Base-by-base conservation (phyloP, 139 green algal species). In the Nannochloris sp. region DNA sequence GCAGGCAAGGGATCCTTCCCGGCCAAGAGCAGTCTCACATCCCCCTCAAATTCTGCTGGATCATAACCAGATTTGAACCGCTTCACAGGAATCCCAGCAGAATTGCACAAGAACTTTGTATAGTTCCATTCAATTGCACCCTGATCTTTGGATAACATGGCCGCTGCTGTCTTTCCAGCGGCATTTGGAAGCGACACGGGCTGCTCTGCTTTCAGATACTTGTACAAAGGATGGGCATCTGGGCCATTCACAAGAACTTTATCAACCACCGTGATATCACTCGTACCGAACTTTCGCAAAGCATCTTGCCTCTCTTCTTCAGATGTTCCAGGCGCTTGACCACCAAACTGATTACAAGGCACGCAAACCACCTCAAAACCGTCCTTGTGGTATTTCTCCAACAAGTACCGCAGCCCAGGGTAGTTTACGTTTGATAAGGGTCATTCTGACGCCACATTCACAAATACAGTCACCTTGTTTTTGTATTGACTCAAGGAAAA, bases 301-400 rank as follows among this genome's bases (percentile, higher is more conserved):
- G 89, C 89, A 43, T 50, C 89, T 46, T 85, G 74, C 2, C 89
- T 76, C 70, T 96, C 89, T 63, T 92, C 86, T 62, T 95, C 64
- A 12, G 44, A 75, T 15, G 71, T 88, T 23, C 81, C 77, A 19
- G 88, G 89, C 2, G 86, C 88, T 70, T 96, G 88, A 36, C 79
- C 81, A 18, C 79, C 81, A 76, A 90, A 92, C 69, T 94, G 87
- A 69, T 96, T 96, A 82, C 86, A 95, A 0, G 87, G 81, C 60
- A 94, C 90, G 3, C 74, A 87, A 5, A 88, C 67, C 3, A 95
- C 50, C 53, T 81, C 81, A 78, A 96, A 96, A 19, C 88, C 88
- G 24, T 90, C 44, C 31, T 37, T 48, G 15, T 70, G 62, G 67
- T 85, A 82, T 61, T 83, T 86, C 25, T 92, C 79, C 50, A 84